Evolutionary conservation across 345 rosid genomes (phyloP).

Genomic region (Pistacia atlantica): DNA sequence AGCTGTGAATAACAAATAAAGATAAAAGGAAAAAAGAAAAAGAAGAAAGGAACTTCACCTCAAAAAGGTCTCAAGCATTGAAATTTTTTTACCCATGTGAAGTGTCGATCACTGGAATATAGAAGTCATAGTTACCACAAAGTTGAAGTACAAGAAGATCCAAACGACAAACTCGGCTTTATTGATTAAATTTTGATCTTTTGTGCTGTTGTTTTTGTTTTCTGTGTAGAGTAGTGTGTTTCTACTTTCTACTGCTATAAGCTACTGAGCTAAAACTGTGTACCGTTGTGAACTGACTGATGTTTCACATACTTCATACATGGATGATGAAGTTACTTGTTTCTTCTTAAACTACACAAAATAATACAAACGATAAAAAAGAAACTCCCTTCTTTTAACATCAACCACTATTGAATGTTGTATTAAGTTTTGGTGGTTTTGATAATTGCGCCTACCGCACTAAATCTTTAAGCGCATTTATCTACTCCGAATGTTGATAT

Average conservation of each 20-base stretch:
- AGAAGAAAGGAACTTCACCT: not conserved
- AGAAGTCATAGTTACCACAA: not conserved
- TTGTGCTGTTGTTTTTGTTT: conserved; percentile 4
- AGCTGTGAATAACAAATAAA: not conserved
- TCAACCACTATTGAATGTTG: conserved; percentile 23
- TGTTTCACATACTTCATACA: not conserved
- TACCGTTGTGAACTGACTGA: not conserved
- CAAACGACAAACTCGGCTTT: conserved; percentile 8
- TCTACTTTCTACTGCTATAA: not conserved
- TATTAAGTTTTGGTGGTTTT: conserved; percentile 18
- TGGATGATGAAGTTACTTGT: not conserved
- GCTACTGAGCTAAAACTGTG: not conserved
- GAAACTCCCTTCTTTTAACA: conserved; percentile 1
- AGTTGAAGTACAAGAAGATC: conserved; percentile 7
- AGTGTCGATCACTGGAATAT: conserved; percentile 9
- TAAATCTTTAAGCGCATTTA: conserved; percentile 11
- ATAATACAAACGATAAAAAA: not conserved
- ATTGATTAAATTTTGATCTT: not conserved
- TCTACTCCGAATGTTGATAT: conserved; percentile 11
- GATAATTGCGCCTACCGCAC: conserved; percentile 25
- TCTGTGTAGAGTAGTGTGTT: not conserved
- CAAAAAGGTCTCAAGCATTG: conserved; percentile 14
- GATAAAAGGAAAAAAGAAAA: not conserved
- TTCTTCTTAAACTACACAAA: not conserved
- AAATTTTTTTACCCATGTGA: conserved; percentile 12